These are phyloP conservation scores for Clarkia xantiana DNA, from an alignment of 345 rosid species.

Conservation along the genomic window DNA sequence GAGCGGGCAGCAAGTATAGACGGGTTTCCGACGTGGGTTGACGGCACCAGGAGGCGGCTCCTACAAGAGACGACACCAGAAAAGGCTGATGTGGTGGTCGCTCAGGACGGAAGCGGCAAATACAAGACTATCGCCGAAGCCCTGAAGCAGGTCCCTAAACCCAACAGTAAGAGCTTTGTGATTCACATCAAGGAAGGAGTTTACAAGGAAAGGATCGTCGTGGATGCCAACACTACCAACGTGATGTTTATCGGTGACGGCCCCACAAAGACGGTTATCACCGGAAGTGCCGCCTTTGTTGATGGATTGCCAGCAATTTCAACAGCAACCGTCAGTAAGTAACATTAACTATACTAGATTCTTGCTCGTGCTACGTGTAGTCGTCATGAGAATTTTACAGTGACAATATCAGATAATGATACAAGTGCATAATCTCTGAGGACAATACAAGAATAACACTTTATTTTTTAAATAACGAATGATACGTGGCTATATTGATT, in stretches of 20 bases:
- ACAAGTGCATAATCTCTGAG: no score
- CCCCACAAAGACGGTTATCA: constrained; percentile 42
- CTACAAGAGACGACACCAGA: constrained; percentile 13
- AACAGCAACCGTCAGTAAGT: constrained; percentile 51
- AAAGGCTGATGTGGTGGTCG: constrained; percentile 41
- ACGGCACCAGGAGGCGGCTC: constrained; percentile 18
- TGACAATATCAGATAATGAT: no score
- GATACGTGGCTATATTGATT: neutral
- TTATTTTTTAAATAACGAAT: no score
- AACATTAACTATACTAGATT: no score
- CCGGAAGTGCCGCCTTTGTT: constrained; percentile 29
- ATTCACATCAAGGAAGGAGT: constrained; percentile 56
- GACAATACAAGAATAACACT: no score
- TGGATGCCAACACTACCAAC: constrained; percentile 17
- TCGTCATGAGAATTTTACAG: no score
- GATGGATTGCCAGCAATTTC: constrained; percentile 35
- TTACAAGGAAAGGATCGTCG: constrained; percentile 36
- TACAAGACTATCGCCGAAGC: constrained; percentile 46
- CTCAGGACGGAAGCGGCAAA: constrained; percentile 62
- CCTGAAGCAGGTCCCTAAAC: constrained; percentile 26
- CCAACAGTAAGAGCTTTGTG: constrained; percentile 24
- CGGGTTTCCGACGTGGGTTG: constrained; percentile 36
- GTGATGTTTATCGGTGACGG: constrained; percentile 71
- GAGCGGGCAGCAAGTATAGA: constrained; percentile 9
- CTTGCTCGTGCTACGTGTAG: no score